Percentiles rank a stretch among this genome's conserved stretches.
phyloP scores from a whole-genome alignment of 148 eudicot species.

The Persicaria tinctoria region DNA sequence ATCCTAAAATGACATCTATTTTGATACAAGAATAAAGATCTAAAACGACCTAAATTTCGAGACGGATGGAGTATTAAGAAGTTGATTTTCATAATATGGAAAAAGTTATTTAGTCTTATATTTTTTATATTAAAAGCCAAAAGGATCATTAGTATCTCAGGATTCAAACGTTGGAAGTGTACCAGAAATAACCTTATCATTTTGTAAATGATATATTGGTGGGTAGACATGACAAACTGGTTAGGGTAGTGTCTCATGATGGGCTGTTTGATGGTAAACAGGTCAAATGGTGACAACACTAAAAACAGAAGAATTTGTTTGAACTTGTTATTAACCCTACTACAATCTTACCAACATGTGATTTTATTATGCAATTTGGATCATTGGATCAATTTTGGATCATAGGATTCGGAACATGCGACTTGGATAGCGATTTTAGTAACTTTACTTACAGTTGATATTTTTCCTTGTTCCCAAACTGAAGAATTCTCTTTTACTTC shows the following conservation, averaged over 20 bases:
- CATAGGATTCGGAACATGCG: neutral
- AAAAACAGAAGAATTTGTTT: neutral
- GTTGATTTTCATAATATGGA: neutral
- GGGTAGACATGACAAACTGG: neutral
- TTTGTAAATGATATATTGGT: neutral
- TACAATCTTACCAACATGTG: neutral
- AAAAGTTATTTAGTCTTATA: neutral
- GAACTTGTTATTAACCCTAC: neutral
- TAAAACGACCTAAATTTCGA: too few species aligned
- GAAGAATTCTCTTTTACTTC: slow-evolving; percentile 15
- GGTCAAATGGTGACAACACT: neutral
- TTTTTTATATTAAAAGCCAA: neutral
- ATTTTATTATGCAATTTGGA: neutral
- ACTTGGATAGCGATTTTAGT: neutral
- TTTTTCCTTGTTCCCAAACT: neutral
- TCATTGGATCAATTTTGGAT: neutral
- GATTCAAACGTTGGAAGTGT: too few species aligned
- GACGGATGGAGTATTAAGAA: neutral
- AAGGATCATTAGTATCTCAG: neutral
- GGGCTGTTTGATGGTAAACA: neutral
- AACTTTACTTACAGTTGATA: neutral
- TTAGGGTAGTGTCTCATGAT: slow-evolving; percentile 1
- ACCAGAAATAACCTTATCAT: too few species aligned
- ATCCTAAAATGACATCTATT: too few species aligned
- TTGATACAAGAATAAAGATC: too few species aligned